A percentile compares a stretch with the other conserved stretches of the same genome.
Evolutionary conservation across 73 alveolate genomes (phyloP).

Genomic region (Tetrahymena borealis): DNA sequence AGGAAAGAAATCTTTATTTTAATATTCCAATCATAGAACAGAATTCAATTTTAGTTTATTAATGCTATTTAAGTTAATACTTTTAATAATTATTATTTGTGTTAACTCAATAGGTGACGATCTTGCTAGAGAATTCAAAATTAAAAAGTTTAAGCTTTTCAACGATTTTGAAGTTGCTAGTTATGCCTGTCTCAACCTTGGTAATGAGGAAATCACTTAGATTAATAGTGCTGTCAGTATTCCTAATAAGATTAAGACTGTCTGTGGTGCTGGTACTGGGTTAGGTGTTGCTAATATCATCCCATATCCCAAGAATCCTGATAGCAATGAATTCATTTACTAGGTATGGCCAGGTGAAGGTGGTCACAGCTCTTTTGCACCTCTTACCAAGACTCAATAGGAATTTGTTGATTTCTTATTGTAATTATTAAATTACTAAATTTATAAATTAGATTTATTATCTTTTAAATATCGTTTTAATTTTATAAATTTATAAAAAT

Average conservation of each 20-base stretch:
- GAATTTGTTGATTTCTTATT: conserved; percentile 8
- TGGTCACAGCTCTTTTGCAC: conserved; percentile 24
- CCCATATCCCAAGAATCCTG: conserved; percentile 4
- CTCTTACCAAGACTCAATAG: conserved; percentile 10
- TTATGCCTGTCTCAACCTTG: conserved; percentile 21
- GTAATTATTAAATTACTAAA: not conserved
- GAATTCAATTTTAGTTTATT: too few relatives aligned
- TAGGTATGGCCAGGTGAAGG: conserved; percentile 38
- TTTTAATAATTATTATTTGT: not conserved
- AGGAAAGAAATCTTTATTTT: too few relatives aligned
- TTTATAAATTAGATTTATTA: too few relatives aligned
- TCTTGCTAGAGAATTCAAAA: conserved; percentile 6
- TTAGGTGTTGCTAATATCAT: conserved; percentile 30
- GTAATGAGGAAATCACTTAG: conserved; percentile 1
- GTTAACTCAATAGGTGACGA: not conserved
- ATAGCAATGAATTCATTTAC: conserved; percentile 1
- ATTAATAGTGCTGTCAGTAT: not conserved
- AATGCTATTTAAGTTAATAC: too few relatives aligned
- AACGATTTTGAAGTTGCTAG: conserved; percentile 39
- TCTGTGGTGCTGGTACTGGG: conserved; percentile 45
- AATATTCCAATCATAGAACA: not conserved
- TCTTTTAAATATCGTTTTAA: too few relatives aligned
- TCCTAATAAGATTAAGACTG: conserved; percentile 16
- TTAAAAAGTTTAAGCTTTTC: not conserved
- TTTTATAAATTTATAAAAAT: not conserved